These are phyloP conservation scores for Pholiota adiposa DNA, from an alignment of 1,284 basidiomycete genomes.

Conservation along the genomic window DNA sequence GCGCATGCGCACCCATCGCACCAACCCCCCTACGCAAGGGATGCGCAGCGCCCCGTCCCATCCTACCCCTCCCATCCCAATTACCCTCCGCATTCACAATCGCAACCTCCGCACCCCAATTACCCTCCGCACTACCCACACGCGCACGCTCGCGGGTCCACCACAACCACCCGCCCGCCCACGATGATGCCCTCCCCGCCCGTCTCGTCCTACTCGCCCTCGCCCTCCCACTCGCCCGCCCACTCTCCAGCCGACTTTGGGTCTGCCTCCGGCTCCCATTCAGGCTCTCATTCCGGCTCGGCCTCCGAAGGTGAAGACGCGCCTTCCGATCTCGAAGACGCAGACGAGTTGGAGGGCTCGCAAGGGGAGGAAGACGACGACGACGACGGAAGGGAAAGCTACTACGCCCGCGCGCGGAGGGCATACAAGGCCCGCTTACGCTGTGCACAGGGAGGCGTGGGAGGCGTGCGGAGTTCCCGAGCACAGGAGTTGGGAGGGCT, in stretches of 20 bases:
- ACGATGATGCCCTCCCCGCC: constrained; percentile 19
- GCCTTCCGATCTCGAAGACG: too few species aligned
- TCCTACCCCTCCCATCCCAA: neutral
- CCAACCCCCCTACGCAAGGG: too few species aligned
- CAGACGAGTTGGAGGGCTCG: too few species aligned
- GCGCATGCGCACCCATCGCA: neutral
- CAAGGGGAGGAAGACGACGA: neutral
- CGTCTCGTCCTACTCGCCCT: constrained; percentile 16
- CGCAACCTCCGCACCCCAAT: constrained; percentile 5
- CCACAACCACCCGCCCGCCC: neutral
- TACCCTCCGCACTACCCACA: constrained; percentile 18
- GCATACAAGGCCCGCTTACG: too few species aligned
- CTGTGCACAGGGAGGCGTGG: too few species aligned
- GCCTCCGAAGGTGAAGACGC: neutral
- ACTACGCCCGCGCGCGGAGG: neutral
- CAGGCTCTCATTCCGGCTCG: too few species aligned
- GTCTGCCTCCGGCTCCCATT: too few species aligned
- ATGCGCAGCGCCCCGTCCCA: too few species aligned
- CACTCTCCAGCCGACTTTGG: too few species aligned
- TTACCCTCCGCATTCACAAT: neutral
- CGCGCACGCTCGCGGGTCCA: neutral
- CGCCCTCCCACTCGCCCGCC: constrained; percentile 13
- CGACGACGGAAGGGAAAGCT: neutral
- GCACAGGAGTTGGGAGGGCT: too few species aligned
- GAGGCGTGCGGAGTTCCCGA: too few species aligned